These are phyloP conservation scores for Suhomyces prunicola DNA, from an alignment of 805 yeast genomes.

Conservation along the genomic window DNA sequence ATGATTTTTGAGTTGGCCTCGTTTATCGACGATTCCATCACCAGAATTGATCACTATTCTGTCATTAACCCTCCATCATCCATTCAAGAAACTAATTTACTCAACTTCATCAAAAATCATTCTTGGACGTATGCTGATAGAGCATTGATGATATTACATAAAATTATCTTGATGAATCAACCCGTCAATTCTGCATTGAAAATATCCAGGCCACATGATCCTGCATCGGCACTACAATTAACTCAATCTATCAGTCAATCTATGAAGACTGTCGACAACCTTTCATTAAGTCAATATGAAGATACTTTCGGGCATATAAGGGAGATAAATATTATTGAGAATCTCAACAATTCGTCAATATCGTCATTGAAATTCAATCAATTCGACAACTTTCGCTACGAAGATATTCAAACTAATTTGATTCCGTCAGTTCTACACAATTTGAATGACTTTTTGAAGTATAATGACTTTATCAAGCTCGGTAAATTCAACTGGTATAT, in stretches of 20 bases:
- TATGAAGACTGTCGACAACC: not conserved
- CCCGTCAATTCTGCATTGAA: not conserved
- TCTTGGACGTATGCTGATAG: conserved; percentile 55
- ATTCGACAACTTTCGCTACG: conserved; percentile 44
- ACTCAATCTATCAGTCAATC: not conserved
- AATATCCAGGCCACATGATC: not conserved
- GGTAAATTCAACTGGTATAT: conserved; percentile 61
- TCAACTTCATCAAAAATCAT: conserved; percentile 47
- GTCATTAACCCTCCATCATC: conserved; percentile 35
- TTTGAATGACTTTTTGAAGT: conserved; percentile 51
- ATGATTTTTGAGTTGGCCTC: conserved; percentile 51
- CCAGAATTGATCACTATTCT: conserved; percentile 32
- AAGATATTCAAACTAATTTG: conserved; percentile 49
- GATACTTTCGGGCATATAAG: conserved; percentile 38
- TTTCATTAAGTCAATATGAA: conserved; percentile 36
- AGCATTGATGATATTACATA: conserved; percentile 44
- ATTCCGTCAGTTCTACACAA: conserved; percentile 57
- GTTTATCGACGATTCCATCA: conserved; percentile 48
- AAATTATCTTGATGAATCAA: conserved; percentile 39
- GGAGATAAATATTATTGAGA: conserved; percentile 38
- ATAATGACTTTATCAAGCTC: conserved; percentile 49
- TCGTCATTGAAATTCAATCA: conserved; percentile 36
- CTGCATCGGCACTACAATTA: not conserved
- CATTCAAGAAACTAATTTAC: conserved; percentile 42
- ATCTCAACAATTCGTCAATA: conserved; percentile 35